These are phyloP conservation scores for Marasmius sp. DNA, from an alignment of 1,284 basidiomycete species.

Conservation along the genomic window DNA sequence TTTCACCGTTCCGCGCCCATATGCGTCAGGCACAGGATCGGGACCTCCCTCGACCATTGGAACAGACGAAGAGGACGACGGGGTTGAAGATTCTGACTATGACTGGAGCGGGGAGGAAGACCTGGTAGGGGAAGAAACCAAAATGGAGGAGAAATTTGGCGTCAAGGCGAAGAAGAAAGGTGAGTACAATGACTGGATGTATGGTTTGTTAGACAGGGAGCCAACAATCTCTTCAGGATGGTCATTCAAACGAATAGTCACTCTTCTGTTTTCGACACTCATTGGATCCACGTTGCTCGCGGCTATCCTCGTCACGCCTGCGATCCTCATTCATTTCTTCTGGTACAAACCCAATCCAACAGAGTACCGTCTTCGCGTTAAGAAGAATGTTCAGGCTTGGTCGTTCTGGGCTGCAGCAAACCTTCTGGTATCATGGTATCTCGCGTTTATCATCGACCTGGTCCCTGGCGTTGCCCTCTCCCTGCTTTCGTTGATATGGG, in stretches of 20 bases:
- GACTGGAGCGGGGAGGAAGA: constrained; percentile 79
- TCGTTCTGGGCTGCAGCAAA: constrained; percentile 78
- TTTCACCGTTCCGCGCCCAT: neutral
- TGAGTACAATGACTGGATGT: neutral
- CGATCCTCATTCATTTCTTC: constrained; percentile 62
- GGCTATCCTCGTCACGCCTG: constrained; percentile 56
- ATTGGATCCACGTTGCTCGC: constrained; percentile 69
- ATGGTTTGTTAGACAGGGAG: neutral
- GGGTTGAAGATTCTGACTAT: constrained; percentile 44
- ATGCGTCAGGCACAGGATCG: constrained; percentile 18
- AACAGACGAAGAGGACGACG: constrained; percentile 59
- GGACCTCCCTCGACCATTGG: constrained; percentile 32
- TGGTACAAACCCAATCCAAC: constrained; percentile 64
- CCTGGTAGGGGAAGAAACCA: constrained; percentile 64
- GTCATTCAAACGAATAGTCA: constrained; percentile 53
- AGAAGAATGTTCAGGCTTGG: constrained; percentile 73
- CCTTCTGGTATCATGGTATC: constrained; percentile 72
- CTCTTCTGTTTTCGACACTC: constrained; percentile 67
- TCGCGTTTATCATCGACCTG: constrained; percentile 69
- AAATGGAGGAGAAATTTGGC: constrained; percentile 61
- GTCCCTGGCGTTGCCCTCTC: constrained; percentile 54
- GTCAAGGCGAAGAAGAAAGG: constrained; percentile 40
- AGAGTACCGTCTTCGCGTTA: constrained; percentile 55
- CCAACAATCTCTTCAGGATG: constrained; percentile 27
- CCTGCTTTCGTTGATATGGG: constrained; percentile 62